Evolutionary conservation across 306 rosid genomes (phyloP), one percentile per base, ranked within the genome.

Genomic region (Ammopiptanthus mongolicus): DNA sequence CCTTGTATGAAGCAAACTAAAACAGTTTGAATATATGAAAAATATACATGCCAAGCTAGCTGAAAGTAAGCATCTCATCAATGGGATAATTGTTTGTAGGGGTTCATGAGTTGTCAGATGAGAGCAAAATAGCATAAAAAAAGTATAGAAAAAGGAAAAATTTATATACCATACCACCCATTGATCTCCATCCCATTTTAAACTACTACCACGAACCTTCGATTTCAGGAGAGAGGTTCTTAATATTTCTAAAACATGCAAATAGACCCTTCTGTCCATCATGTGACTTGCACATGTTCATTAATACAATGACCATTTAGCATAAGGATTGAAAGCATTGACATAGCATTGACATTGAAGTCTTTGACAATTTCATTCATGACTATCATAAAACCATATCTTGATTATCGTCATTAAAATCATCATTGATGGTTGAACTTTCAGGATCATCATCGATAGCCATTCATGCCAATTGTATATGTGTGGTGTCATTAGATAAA

Each of bases 51-150:
- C n/a, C n/a, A n/a, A n/a, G n/a, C n/a, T n/a, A n/a, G n/a, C n/a
- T n/a, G n/a, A n/a, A n/a, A n/a, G n/a, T n/a, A n/a, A n/a, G n/a
- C n/a, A n/a, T n/a, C n/a, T n/a, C n/a, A n/a, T n/a, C n/a, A n/a
- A n/a, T n/a, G n/a, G n/a, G n/a, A 60, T 51, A 19, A 74, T 33
- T 77, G 68, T 74, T 72, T 80, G 75, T 85, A 92, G 97, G 97
- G 68, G 97, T 92, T 84, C 97, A 90, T 33, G 96, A 92, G 10
- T 66, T 28, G n/a, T 57, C 17, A 0, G 31, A 46, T 19, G 48
- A 67, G 58, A 41, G 19, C 74, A 19, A 55, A 51, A 47, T 17
- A 29, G 47, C 25, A 5, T n/a, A 67, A 28, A 37, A 29, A 10
- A 63, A n/a, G n/a, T 37, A 4, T 57, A 12, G 34, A 12, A 59